A percentile compares a stretch with the other conserved stretches of the same genome.
Evolutionary conservation across 2,329 filamentous ascomycete genomes (phyloP).

Genomic region (Acrocalymma vagum): DNA sequence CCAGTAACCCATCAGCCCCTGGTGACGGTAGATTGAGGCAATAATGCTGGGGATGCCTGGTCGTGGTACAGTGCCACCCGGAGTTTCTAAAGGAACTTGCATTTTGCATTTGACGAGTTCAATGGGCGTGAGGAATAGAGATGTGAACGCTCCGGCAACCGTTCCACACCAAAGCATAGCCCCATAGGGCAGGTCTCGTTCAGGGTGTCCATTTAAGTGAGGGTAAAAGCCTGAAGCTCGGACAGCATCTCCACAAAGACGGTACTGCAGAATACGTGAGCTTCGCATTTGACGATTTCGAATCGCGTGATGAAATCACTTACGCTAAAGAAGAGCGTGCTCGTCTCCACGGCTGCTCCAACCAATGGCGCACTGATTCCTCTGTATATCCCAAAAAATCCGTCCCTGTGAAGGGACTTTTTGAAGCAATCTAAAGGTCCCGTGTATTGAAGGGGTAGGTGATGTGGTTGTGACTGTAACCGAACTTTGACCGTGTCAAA

Average conservation of each 20-base stretch:
- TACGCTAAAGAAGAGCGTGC: constrained; percentile 87
- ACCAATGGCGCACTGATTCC: constrained; percentile 91
- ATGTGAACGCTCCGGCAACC: constrained; percentile 87
- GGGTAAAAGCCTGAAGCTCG: constrained; percentile 67
- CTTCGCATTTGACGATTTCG: neutral
- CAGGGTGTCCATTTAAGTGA: constrained; percentile 50
- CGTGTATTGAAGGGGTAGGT: constrained; percentile 79
- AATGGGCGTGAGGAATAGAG: constrained; percentile 89
- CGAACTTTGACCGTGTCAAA: constrained; percentile 99
- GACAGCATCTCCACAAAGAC: constrained; percentile 63
- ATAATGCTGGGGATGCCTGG: constrained; percentile 77
- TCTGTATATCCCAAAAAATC: constrained; percentile 83
- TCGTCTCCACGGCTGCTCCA: constrained; percentile 91
- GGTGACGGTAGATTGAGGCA: constrained; percentile 78
- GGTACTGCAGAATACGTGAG: constrained; percentile 51
- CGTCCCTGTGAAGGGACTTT: constrained; percentile 82
- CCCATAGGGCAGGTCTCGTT: constrained; percentile 72
- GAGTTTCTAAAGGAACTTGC: constrained; percentile 71
- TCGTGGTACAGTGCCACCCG: constrained; percentile 53
- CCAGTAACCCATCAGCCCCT: constrained; percentile 91
- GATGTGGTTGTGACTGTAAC: constrained; percentile 92
- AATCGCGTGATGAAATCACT: constrained; percentile 18
- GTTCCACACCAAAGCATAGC: constrained; percentile 83
- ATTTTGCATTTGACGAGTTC: constrained; percentile 99
- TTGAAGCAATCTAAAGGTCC: constrained; percentile 94